These are phyloP conservation scores for Tuber umbilicatum DNA, from an alignment of 495 filamentous ascomycete genomes.

Conservation along the genomic window DNA sequence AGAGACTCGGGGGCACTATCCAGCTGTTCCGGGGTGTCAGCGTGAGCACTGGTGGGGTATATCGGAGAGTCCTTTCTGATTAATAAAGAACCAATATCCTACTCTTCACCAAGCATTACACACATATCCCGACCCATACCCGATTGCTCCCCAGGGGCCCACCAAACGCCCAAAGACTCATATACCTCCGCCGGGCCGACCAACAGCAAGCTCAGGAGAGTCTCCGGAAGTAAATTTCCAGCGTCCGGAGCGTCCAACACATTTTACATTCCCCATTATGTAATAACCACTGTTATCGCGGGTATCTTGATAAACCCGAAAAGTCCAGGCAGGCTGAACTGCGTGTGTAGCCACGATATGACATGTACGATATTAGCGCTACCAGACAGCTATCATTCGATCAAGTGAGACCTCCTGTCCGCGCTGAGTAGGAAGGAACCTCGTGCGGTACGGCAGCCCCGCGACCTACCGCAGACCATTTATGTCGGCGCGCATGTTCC, in stretches of 20 bases:
- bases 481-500: background rate
- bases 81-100: background rate
- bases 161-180: background rate
- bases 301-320: background rate
- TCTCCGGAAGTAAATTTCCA: background rate
- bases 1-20: background rate
- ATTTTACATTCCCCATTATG: background rate
- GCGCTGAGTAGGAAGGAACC: background rate
- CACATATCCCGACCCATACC: background rate
- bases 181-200: background rate
- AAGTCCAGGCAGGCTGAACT: background rate
- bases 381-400: background rate
- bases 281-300: background rate
- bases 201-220: background rate
- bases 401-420: background rate
- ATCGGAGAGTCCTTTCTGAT: background rate
- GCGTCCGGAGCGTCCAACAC: background rate
- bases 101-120: background rate
- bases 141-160: background rate
- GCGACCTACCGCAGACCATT: background rate
- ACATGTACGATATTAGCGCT: background rate
- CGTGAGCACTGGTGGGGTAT: background rate
- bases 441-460: background rate
- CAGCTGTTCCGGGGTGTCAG: background rate
- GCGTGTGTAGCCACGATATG: background rate